Evolutionary conservation across 345 rosid genomes (phyloP).

Genomic region (Populus pruinosa): DNA sequence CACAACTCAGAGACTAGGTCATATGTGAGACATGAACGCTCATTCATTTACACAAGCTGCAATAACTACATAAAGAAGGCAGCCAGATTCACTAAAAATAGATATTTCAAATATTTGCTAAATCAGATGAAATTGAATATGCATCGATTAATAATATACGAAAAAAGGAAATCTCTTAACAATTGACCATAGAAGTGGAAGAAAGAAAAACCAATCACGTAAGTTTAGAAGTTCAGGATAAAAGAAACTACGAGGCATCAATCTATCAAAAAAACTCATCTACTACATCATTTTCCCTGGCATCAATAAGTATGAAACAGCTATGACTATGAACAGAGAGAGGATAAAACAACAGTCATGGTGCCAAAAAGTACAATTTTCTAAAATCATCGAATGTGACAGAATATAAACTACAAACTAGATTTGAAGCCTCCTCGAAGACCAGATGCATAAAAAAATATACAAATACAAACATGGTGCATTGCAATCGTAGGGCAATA

Average conservation of each 20-base stretch:
- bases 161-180: background rate
- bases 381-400: background rate
- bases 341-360: background rate
- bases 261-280: too few species aligned
- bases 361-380: background rate
- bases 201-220: background rate
- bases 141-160: background rate
- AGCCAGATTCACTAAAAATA: background rate
- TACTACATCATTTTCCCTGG: background rate
- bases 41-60: background rate
- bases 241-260: background rate
- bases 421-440: background rate
- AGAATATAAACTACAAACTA: background rate
- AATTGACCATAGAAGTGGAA: background rate
- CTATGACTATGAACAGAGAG: background rate
- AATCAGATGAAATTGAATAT: background rate
- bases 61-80: background rate
- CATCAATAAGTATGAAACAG: background rate
- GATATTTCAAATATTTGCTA: background rate
- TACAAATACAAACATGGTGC: background rate
- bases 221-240: too few species aligned
- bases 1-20: background rate
- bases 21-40: background rate
- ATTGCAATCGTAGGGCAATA: background rate
- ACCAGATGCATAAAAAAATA: background rate